Conservation (phyloP, 352 stramenopile genomes). For the Globisporangium takayamanum region DNA sequence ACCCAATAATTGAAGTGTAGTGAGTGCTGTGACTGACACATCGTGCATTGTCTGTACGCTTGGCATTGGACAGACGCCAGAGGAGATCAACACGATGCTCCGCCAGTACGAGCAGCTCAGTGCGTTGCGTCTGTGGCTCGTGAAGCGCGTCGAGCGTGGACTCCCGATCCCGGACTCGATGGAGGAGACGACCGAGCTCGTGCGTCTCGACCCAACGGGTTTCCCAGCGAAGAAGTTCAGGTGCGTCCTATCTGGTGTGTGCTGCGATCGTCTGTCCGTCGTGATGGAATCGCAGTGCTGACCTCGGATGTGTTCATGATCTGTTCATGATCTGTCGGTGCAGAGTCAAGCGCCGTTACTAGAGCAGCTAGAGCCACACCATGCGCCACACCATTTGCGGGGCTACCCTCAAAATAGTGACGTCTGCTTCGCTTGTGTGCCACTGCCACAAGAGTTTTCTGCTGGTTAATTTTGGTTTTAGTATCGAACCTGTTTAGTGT, state of each 20-base stretch:
- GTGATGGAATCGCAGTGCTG: background rate
- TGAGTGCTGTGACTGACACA: background rate
- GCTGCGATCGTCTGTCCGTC: too few relatives aligned
- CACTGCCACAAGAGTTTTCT: conserved; percentile 6
- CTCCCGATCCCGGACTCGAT: conserved; percentile 66
- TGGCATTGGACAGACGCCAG: conserved; percentile 34
- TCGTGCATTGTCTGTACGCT: background rate
- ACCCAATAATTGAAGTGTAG: background rate
- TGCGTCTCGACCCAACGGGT: conserved; percentile 79
- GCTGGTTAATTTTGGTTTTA: background rate
- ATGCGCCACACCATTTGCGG: background rate
- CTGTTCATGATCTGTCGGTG: background rate
- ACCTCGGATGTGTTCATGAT: background rate
- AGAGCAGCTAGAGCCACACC: conserved; percentile 6
- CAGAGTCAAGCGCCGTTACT: conserved; percentile 73
- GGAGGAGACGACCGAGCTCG: conserved; percentile 72
- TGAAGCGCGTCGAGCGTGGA: conserved; percentile 74
- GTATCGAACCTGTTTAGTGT: background rate
- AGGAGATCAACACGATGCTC: conserved; percentile 86
- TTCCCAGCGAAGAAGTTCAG: conserved; percentile 82
- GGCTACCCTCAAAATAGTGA: background rate
- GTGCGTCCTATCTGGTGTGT: conserved; percentile 18
- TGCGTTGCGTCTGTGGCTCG: conserved; percentile 66
- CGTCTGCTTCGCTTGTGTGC: conserved; percentile 1
- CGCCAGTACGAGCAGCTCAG: conserved; percentile 80